Evolutionary conservation across 1,284 basidiomycete species (phyloP).

Genomic region (Vanrija sp.): DNA sequence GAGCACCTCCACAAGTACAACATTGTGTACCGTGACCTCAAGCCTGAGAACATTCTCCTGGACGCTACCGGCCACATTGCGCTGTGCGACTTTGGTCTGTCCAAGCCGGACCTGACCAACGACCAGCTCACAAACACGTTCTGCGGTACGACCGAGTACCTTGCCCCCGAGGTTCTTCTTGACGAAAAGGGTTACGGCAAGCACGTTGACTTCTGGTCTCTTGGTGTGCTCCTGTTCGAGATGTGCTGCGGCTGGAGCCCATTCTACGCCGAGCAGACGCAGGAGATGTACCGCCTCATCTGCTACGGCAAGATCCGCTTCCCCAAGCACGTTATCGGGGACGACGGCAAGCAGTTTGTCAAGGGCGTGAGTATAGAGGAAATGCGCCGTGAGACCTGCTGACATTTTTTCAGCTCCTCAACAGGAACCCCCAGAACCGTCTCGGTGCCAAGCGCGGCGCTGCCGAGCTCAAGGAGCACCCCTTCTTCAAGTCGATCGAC

Average conservation of each 20-base stretch:
- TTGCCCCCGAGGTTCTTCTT: slow-evolving; percentile 96
- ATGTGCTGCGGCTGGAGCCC: slow-evolving; percentile 99
- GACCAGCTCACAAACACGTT: slow-evolving; percentile 97
- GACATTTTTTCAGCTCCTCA: slow-evolving; percentile 66
- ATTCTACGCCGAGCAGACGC: slow-evolving; percentile 98
- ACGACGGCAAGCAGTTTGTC: slow-evolving; percentile 99
- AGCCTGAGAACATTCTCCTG: slow-evolving; percentile 94
- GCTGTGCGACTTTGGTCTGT: slow-evolving; percentile 93
- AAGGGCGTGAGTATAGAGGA: slow-evolving; percentile 70
- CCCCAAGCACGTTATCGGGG: slow-evolving; percentile 87
- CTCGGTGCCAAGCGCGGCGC: slow-evolving; percentile 87
- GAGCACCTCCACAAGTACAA: slow-evolving; percentile 97
- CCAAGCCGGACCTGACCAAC: slow-evolving; percentile 88
- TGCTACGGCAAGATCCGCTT: slow-evolving; percentile 96
- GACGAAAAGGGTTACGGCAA: slow-evolving; percentile 99
- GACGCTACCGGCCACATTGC: slow-evolving; percentile 97
- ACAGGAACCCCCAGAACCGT: slow-evolving; percentile 95
- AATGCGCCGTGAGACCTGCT: background rate
- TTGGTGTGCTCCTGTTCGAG: slow-evolving; percentile 87
- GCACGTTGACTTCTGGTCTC: slow-evolving; percentile 97
- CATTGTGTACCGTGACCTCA: slow-evolving; percentile 94
- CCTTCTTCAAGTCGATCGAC: slow-evolving; percentile 91
- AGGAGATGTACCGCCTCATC: slow-evolving; percentile 99
- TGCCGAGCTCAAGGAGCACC: slow-evolving; percentile 90
- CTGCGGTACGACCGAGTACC: slow-evolving; percentile 94